A percentile compares a stretch with the other conserved stretches of the same genome.
These are phyloP conservation scores for Boechera divaricarpa DNA, from an alignment of 345 rosid species.

Conservation along the genomic window DNA sequence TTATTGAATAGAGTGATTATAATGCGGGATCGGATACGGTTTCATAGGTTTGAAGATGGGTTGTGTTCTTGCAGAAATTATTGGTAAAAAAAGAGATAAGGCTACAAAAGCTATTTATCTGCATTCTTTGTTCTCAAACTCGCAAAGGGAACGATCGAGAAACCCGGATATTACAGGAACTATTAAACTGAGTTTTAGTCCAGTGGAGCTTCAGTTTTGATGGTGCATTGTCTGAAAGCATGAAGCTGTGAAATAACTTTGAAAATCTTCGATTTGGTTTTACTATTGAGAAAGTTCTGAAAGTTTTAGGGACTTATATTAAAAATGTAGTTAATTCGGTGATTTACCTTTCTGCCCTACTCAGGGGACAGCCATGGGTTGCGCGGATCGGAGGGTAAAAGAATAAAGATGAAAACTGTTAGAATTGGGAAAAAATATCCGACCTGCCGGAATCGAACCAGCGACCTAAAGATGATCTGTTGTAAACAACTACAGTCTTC, in stretches of 20 bases:
- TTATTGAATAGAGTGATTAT: constrained; percentile 63
- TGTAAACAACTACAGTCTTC: constrained; percentile 85
- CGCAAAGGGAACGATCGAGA: background rate
- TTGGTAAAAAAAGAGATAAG: constrained; percentile 47
- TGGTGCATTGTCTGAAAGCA: constrained; percentile 8
- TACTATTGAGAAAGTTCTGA: background rate
- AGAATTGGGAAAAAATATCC: background rate
- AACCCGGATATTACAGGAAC: background rate
- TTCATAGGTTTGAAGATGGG: constrained; percentile 83
- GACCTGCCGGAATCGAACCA: constrained; percentile 36
- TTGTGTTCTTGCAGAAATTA: constrained; percentile 74
- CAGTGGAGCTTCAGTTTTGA: constrained; percentile 19
- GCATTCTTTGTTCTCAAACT: background rate
- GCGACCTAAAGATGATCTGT: constrained; percentile 32
- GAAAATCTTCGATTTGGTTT: background rate
- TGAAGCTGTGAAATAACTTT: constrained; percentile 3
- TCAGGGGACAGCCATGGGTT: background rate
- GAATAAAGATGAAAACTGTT: background rate
- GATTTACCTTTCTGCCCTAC: background rate
- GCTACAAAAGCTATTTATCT: background rate
- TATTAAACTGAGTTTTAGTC: background rate
- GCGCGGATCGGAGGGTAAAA: background rate
- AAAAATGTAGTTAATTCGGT: background rate
- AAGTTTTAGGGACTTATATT: constrained; percentile 9
- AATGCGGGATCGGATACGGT: constrained; percentile 78